Conservation (phyloP, 306 rosid genomes). For the Castanea mollissima region DNA sequence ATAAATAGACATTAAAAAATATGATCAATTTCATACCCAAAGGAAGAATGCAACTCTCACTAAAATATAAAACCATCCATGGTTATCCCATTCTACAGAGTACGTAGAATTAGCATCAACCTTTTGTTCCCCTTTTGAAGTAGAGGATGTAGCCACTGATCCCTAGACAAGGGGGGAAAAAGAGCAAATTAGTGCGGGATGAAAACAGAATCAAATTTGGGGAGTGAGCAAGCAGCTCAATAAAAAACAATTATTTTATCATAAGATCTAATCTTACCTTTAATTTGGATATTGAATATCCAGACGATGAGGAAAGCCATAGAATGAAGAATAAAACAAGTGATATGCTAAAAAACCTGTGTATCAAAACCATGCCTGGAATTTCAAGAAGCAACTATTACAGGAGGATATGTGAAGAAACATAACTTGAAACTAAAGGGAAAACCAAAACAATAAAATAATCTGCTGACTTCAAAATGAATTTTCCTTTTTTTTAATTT, state of each 20-base stretch:
- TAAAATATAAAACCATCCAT: constrained; percentile 77
- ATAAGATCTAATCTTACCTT: constrained; percentile 46
- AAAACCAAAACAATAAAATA: not conserved
- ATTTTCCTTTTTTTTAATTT: not conserved
- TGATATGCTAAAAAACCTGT: constrained; percentile 96
- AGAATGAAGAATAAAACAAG: constrained; percentile 73
- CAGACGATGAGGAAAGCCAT: constrained; percentile 71
- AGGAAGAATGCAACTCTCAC: constrained; percentile 91
- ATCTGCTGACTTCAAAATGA: too few relatives aligned
- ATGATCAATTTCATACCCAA: constrained; percentile 57
- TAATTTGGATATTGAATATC: constrained; percentile 30
- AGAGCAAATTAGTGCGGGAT: constrained; percentile 20
- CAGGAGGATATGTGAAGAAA: constrained; percentile 27
- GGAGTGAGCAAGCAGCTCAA: constrained; percentile 8
- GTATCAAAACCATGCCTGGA: constrained; percentile 97
- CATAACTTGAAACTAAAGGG: constrained; percentile 13
- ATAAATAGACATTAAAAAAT: constrained; percentile 1
- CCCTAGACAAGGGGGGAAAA: constrained; percentile 43
- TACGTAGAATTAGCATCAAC: constrained; percentile 40
- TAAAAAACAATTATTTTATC: constrained; percentile 19
- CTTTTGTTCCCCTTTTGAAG: constrained; percentile 39
- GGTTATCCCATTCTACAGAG: constrained; percentile 57
- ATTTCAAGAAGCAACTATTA: constrained; percentile 67
- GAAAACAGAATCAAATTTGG: constrained; percentile 23
- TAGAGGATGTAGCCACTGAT: constrained; percentile 26